Base-by-base conservation (phyloP, 495 filamentous ascomycete species). In the Podospora didyma region DNA sequence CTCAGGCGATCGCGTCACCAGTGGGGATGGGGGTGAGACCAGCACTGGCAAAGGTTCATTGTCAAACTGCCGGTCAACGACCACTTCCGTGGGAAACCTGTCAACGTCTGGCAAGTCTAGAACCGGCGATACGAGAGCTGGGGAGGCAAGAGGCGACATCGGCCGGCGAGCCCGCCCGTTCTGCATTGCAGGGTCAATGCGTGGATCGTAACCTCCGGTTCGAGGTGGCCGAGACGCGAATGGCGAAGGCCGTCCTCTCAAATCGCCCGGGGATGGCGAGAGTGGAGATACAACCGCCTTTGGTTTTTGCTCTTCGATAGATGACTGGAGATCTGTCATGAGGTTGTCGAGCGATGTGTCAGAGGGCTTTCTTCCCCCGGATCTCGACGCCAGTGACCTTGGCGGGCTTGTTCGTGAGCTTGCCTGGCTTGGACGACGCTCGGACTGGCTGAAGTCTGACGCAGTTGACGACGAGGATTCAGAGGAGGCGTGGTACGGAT, bases 381-480 rank as follows among this genome's bases (percentile, higher is more conserved):
- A 60, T 47, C 68, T 66, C 34, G 76, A 74, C 9, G 51, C 49
- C n/a, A 75, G 51, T 17, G 79, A 79, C 26, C 72, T 67, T 7
- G 82, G 75, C 1, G 82, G 83, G 58, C 80, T 95, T 4, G 89
- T 90, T 51, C 83, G 78, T 3, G 89, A 90, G 62, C 87, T 92
- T 2, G 84, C 78, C 68, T 85, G 86, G 54, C 84, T 83, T 0
- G 74, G 74, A 9, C 83, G 73, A 19, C 86, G 67, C 16, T 68
- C 62, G 20, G 53, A 50, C 21, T 54, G 57, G 53, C 62, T 89
- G 21, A 75, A 82, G 1, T 75, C 79, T 7, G 88, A 91, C n/a
- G 79, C 82, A 41, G 84, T 86, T 5, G 89, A 92, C 2, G 81
- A 81, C 22, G 79, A 79, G 1, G 89, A 94, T 58, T 84, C 80